These are phyloP conservation scores for Alternaria atra DNA, from an alignment of 2,329 filamentous ascomycete genomes.

Conservation along the genomic window DNA sequence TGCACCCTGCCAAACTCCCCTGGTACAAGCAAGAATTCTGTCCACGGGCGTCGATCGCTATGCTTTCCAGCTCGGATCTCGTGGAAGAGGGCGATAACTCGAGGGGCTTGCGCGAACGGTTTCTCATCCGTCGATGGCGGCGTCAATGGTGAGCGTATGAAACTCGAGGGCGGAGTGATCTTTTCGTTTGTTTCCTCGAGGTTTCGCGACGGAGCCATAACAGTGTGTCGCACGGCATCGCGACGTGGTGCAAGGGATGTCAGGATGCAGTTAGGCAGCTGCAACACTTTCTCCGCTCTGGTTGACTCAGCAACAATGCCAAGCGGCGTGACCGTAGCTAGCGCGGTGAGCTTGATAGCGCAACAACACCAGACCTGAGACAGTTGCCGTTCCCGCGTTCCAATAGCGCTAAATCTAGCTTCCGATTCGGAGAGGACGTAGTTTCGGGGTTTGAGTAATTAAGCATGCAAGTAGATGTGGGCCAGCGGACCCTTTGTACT, in stretches of 20 bases:
- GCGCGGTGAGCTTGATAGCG: not conserved
- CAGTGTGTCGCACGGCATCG: constrained; percentile 24
- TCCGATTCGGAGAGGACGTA: not conserved
- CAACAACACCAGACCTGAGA: not conserved
- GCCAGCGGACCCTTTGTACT: not conserved
- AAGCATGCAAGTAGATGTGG: not conserved
- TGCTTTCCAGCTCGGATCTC: too few relatives aligned
- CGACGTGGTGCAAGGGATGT: constrained; percentile 10
- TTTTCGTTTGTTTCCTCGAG: constrained; percentile 14
- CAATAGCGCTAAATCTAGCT: not conserved
- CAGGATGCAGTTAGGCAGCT: constrained; percentile 1
- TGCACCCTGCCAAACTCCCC: constrained; percentile 29
- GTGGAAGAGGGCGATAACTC: constrained; percentile 28
- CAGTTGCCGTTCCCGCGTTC: not conserved
- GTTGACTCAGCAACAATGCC: constrained; percentile 26
- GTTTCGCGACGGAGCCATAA: constrained; percentile 20
- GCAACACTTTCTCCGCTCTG: constrained; percentile 1
- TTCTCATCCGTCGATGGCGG: constrained; percentile 31
- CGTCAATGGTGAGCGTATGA: constrained; percentile 26
- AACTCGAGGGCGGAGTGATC: constrained; percentile 29
- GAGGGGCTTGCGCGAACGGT: constrained; percentile 20
- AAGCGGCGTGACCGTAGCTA: not conserved
- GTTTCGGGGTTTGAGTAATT: not conserved
- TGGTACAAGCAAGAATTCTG: constrained; percentile 25
- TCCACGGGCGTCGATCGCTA: too few relatives aligned